Evolutionary conservation across 495 filamentous ascomycete genomes (phyloP).

Genomic region (Podospora sp.): DNA sequence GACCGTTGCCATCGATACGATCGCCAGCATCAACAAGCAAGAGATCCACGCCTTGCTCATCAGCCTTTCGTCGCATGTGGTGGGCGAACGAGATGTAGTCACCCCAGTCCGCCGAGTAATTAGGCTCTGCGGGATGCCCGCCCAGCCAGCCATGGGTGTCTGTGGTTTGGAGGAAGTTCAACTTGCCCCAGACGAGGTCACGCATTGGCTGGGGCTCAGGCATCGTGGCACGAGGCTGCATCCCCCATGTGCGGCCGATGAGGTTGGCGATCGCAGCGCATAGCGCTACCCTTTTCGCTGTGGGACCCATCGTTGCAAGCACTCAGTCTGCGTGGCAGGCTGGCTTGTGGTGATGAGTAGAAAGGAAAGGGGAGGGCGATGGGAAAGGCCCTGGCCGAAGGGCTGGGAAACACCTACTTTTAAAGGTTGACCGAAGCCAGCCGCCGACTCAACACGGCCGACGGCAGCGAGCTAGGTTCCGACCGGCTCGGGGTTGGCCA

Average conservation of each 20-base stretch:
- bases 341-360: neutral
- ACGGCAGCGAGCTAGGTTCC: neutral
- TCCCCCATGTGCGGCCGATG: constrained; percentile 45
- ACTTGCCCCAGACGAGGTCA: constrained; percentile 81
- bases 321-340: neutral
- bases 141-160: constrained; percentile 96
- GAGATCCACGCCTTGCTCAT: constrained; percentile 77
- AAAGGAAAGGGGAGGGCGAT: neutral
- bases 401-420: no score
- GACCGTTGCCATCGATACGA: constrained; percentile 89
- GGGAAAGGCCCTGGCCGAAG: neutral
- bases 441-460: neutral
- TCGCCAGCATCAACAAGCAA: constrained; percentile 93
- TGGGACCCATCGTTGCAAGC: neutral
- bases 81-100: constrained; percentile 94
- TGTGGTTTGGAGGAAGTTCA: constrained; percentile 94
- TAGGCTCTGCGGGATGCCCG: constrained; percentile 91
- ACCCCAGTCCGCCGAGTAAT: constrained; percentile 94
- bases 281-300: constrained; percentile 14
- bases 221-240: constrained; percentile 77
- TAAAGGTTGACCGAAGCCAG: neutral
- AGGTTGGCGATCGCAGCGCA: constrained; percentile 35
- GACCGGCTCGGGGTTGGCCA: neutral
- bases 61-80: constrained; percentile 76
- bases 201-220: constrained; percentile 83